phyloP scores from a whole-genome alignment of 441 rosid genomes.

The Gossypium gossypioides region DNA sequence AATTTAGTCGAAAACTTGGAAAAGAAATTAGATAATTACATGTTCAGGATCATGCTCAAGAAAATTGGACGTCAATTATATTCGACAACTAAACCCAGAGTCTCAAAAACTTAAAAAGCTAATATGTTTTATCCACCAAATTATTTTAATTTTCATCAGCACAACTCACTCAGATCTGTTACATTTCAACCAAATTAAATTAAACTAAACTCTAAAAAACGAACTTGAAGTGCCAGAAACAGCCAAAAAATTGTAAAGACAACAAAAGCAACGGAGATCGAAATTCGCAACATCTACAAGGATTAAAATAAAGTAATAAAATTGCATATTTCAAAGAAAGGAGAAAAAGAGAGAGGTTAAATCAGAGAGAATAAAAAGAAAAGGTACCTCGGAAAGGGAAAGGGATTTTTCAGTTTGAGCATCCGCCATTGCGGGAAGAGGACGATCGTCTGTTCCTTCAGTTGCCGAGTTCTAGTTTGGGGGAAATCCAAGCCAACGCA shows the following conservation, averaged over 20 bases:
- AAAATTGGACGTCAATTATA: background rate
- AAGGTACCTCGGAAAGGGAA: constrained; percentile 55
- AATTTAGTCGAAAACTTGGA: background rate
- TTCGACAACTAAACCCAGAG: background rate
- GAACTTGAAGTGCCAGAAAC: background rate
- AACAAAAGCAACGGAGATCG: constrained; percentile 8
- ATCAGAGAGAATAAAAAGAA: background rate
- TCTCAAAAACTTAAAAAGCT: background rate
- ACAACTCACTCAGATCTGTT: background rate
- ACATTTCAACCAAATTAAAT: background rate
- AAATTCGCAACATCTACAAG: background rate
- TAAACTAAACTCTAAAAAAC: background rate
- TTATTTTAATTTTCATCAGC: background rate
- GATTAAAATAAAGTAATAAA: background rate
- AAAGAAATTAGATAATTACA: background rate
- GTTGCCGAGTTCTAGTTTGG: background rate
- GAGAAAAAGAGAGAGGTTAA: background rate
- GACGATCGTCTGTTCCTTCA: constrained; percentile 3
- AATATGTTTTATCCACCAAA: background rate
- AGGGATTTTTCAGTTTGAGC: constrained; percentile 28
- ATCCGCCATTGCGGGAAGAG: constrained; percentile 55
- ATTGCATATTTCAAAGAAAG: background rate
- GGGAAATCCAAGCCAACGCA: constrained; percentile 12
- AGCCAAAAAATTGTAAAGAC: background rate
- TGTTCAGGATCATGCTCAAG: background rate